Conservation (phyloP, 2,329 filamentous ascomycete genomes). For the Diaporthe eres region DNA sequence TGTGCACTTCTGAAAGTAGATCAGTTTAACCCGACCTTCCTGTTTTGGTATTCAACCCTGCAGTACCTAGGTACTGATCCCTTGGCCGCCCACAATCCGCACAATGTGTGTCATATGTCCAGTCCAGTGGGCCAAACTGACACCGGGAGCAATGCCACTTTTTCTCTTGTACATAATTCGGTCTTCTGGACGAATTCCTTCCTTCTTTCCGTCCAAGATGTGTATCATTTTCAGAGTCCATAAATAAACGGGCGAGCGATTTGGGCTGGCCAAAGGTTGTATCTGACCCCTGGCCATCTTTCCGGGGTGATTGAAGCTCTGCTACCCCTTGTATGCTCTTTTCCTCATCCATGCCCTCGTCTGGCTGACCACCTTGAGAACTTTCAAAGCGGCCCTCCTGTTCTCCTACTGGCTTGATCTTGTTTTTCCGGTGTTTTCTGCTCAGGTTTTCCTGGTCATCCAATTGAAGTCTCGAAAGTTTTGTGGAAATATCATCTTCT, state of each 20-base stretch:
- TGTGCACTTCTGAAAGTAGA: background rate
- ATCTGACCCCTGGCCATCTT: too few species aligned
- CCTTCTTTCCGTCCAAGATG: background rate
- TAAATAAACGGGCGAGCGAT: too few species aligned
- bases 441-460: too few species aligned
- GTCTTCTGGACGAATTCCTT: background rate
- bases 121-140: background rate
- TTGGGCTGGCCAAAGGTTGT: too few species aligned
- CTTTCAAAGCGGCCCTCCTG: too few species aligned
- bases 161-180: background rate
- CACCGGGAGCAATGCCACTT: background rate
- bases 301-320: too few species aligned
- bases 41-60: background rate
- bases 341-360: too few species aligned
- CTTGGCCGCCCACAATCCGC: background rate
- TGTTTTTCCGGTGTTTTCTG: too few species aligned
- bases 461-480: too few species aligned
- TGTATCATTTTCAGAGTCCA: background rate
- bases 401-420: too few species aligned
- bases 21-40: background rate
- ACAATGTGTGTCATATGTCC: background rate
- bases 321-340: too few species aligned
- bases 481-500: background rate
- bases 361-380: too few species aligned
- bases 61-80: background rate